phyloP scores from a whole-genome alignment of 2,329 filamentous ascomycete genomes.

The Fusarium subglutinans region DNA sequence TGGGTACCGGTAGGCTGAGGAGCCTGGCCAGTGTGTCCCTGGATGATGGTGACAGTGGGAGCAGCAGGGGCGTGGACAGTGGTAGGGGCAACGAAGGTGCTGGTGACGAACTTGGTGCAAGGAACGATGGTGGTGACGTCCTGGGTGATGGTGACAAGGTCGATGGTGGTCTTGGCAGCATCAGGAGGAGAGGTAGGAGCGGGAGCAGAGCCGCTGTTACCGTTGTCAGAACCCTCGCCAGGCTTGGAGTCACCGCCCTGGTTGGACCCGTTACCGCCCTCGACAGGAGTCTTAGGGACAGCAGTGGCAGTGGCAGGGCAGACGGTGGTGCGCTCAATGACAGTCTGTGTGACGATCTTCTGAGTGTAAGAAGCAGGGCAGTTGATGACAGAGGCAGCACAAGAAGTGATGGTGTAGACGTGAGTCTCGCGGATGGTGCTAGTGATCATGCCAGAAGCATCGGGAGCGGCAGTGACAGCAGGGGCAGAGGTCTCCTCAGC shows the following conservation, averaged over 20 bases:
- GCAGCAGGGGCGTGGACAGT: constrained; percentile 8
- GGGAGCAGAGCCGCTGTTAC: background rate
- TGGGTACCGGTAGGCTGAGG: constrained; percentile 3
- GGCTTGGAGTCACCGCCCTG: constrained; percentile 2
- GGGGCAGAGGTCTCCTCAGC: constrained; percentile 13
- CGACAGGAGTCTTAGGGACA: background rate
- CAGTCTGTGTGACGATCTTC: constrained; percentile 42
- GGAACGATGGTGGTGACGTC: constrained; percentile 39
- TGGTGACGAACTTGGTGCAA: constrained; percentile 37
- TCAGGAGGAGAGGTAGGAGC: constrained; percentile 18
- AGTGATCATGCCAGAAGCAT: constrained; percentile 31
- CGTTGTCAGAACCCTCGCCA: background rate
- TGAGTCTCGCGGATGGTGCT: constrained; percentile 38
- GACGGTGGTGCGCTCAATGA: constrained; percentile 31
- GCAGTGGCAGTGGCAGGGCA: constrained; percentile 37
- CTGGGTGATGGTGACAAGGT: constrained; percentile 35
- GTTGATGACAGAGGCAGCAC: constrained; percentile 50
- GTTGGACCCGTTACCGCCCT: background rate
- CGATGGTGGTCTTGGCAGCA: constrained; percentile 13
- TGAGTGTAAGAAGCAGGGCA: constrained; percentile 51
- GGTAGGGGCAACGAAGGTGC: constrained; percentile 35
- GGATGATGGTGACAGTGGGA: constrained; percentile 31
- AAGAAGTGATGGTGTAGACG: constrained; percentile 48
- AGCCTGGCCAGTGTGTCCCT: constrained; percentile 11
- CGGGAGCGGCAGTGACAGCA: constrained; percentile 12